Percentiles rank a stretch among this genome's conserved stretches.
Evolutionary conservation across 768 basidiomycete species (phyloP).

Genomic region (Roridomyces roridus): DNA sequence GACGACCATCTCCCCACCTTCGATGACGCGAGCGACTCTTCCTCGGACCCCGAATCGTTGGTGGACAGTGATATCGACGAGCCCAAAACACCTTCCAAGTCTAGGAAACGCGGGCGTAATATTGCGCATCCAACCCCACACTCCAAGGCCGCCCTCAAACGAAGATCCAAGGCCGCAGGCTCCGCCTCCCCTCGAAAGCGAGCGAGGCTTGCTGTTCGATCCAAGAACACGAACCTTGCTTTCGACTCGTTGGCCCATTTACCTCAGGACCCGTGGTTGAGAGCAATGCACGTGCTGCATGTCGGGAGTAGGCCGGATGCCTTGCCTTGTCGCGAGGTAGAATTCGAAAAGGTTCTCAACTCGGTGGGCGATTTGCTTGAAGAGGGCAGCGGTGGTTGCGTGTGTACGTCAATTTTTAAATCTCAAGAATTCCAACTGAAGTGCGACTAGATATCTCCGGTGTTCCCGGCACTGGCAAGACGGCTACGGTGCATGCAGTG

Average conservation of each 20-base stretch:
- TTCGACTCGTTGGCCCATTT: conserved; percentile 53
- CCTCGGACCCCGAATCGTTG: conserved; percentile 31
- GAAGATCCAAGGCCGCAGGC: conserved; percentile 37
- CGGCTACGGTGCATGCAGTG: conserved; percentile 95
- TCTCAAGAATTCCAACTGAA: background rate
- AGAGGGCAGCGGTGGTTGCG: conserved; percentile 92
- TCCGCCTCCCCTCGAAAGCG: conserved; percentile 36
- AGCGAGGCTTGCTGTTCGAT: conserved; percentile 9
- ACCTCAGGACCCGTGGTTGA: conserved; percentile 80
- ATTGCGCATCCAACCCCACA: conserved; percentile 75
- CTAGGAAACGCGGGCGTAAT: conserved; percentile 35
- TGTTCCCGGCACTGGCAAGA: conserved; percentile 99
- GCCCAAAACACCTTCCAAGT: conserved; percentile 58
- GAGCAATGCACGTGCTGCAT: conserved; percentile 90
- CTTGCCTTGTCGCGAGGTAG: conserved; percentile 87
- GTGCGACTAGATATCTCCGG: conserved; percentile 84
- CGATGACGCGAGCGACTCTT: conserved; percentile 32
- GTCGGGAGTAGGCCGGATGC: conserved; percentile 91
- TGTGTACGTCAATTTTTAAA: conserved; percentile 66
- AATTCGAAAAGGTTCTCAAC: conserved; percentile 77
- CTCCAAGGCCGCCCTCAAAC: conserved; percentile 70
- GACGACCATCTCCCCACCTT: conserved; percentile 26
- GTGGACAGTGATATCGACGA: conserved; percentile 35
- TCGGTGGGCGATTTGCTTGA: conserved; percentile 87
- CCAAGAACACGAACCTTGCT: conserved; percentile 8